Base-by-base conservation (phyloP, 208 protist species). In the Trypanosoma lewisi region DNA sequence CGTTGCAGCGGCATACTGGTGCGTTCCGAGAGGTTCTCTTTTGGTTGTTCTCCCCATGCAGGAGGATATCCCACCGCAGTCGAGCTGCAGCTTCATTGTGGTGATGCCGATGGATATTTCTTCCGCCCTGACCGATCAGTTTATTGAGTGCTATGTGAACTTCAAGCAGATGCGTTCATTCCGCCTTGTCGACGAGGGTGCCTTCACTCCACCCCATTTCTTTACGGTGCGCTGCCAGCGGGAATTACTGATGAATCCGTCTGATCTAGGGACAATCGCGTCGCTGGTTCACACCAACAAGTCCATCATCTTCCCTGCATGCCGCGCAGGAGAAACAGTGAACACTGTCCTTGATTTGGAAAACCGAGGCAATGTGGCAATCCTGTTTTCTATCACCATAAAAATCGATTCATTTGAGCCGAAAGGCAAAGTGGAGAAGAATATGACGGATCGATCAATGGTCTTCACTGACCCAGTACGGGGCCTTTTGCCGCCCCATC, bases 141-240 rank as follows among this genome's bases (percentile, higher is more conserved):
- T 70, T 49, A 58, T 98, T 9, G 91, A 98, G 85, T 98, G 94
- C 77, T 96, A 93, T 74, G 84, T 93, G 34, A 88, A 84, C 67
- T 94, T 83, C 64, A 94, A 86, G 55, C 74, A 82, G 31, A 95
- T 96, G 80, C 78, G 80, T 28, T 85, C 80, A 4, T 96, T 96
- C 62, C 84, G 87, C 42, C 72, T 93, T 28, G 77, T 89, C 8
- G 60, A 53, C n/a, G 75, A 89, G 17, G 73, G 72, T 45, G 75
- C 70, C 33, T 86, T 95, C 17, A 70, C 75, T 25, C 91, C 91
- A 44, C 94, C 94, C 2, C 79, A 83, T 60, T 96, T 83, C 65
- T 85, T 97, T 53, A 77, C 75, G 1, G 60, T 91, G 39, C 67
- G 56, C 36, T 94, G 82, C 70, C 73, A 81, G 25, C 51, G 52